Percentiles rank a stretch among this genome's conserved stretches.
phyloP scores from a whole-genome alignment of 345 rosid genomes.

The Sisymbrium altissimum region DNA sequence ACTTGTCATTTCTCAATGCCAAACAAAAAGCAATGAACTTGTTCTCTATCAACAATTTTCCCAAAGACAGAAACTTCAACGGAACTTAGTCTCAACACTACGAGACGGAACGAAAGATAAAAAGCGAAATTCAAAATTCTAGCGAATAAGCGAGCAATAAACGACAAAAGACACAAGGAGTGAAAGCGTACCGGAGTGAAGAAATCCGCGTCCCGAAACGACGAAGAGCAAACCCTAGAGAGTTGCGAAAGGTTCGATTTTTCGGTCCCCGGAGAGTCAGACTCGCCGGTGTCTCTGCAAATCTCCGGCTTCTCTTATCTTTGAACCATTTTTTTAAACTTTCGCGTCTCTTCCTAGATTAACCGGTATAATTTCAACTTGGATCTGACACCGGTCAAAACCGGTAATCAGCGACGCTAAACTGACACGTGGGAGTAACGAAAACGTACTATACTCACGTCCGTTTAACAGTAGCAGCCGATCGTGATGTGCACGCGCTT shows the following conservation, averaged over 20 bases:
- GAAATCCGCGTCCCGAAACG: constrained; percentile 22
- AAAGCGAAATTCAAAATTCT: background rate
- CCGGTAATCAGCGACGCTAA: constrained; percentile 10
- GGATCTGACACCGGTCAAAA: constrained; percentile 37
- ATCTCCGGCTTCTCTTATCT: constrained; percentile 31
- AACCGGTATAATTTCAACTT: constrained; percentile 20
- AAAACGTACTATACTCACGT: background rate
- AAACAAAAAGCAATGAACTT: constrained; percentile 13
- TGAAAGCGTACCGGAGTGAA: constrained; percentile 27
- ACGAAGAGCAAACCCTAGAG: constrained; percentile 18
- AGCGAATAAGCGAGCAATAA: background rate
- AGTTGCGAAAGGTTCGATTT: background rate
- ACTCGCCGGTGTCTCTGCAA: constrained; percentile 36
- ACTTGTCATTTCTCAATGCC: background rate
- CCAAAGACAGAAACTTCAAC: background rate
- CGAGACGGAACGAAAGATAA: constrained; percentile 17
- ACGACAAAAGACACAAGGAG: background rate
- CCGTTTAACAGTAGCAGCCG: background rate
- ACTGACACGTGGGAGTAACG: constrained; percentile 34
- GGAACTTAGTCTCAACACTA: background rate
- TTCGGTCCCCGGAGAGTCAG: constrained; percentile 1
- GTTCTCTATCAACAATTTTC: background rate
- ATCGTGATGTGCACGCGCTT: constrained; percentile 14
- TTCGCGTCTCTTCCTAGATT: constrained; percentile 18
- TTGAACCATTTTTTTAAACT: constrained; percentile 16